A percentile compares a stretch with the other conserved stretches of the same genome.
Conservation (phyloP, 2,329 filamentous ascomycete species). For the Arachnomyces sp. region DNA sequence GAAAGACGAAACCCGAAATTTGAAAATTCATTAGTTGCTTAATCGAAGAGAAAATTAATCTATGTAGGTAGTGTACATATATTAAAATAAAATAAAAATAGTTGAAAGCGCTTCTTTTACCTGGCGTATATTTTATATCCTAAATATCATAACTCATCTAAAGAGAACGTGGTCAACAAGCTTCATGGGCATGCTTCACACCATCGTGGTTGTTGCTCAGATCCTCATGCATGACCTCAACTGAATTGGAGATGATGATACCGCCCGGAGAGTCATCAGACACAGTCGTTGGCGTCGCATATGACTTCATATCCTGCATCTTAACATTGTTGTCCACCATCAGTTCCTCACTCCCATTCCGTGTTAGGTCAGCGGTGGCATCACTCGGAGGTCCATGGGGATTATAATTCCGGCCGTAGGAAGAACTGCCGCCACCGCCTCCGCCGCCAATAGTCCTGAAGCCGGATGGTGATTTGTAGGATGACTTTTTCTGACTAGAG, state of each 20-base stretch:
- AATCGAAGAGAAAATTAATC: no score
- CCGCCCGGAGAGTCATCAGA: slow-evolving; percentile 15
- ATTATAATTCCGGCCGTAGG: slow-evolving; percentile 20
- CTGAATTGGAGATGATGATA: slow-evolving; percentile 38
- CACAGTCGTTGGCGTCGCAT: slow-evolving; percentile 12
- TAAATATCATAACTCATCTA: no score
- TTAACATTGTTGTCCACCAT: slow-evolving; percentile 38
- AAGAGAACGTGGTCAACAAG: no score
- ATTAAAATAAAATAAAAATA: no score
- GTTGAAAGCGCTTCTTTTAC: no score
- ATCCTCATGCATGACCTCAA: slow-evolving; percentile 28
- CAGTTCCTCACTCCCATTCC: slow-evolving; percentile 38
- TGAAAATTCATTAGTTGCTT: no score
- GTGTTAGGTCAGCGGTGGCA: slow-evolving; percentile 29
- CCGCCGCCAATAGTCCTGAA: slow-evolving; percentile 37
- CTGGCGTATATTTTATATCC: no score
- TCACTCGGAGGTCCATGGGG: slow-evolving; percentile 22
- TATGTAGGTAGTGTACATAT: no score
- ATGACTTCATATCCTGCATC: slow-evolving; percentile 29
- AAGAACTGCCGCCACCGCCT: slow-evolving; percentile 19
- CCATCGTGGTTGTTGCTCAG: slow-evolving; percentile 1
- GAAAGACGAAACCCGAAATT: no score
- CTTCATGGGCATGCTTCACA: neutral
- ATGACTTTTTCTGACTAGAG: slow-evolving; percentile 29
- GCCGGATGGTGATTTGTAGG: slow-evolving; percentile 29